A percentile compares a stretch with the other conserved stretches of the same genome.
Conservation (phyloP, 2,329 filamentous ascomycete species). For the Ophiostoma quercus region DNA sequence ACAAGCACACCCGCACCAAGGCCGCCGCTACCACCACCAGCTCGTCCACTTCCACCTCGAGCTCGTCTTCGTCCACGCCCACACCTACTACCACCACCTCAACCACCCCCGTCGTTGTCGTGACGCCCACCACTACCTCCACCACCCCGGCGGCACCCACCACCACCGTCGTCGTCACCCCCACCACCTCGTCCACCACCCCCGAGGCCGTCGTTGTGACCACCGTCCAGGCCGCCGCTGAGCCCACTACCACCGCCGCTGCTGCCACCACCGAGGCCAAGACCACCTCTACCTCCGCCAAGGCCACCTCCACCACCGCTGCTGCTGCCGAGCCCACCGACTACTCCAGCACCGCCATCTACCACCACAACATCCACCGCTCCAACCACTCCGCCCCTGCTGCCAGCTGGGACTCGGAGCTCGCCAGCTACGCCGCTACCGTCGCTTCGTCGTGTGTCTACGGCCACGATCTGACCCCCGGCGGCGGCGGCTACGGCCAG, state of each 20-base stretch:
- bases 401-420: conserved; percentile 60
- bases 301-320: not conserved
- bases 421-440: conserved; percentile 58
- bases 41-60: not conserved
- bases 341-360: conserved; percentile 43
- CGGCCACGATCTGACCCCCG: conserved; percentile 63
- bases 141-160: not conserved
- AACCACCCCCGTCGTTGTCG: not conserved
- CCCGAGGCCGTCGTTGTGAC: conserved; percentile 6
- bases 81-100: not conserved
- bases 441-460: conserved; percentile 66
- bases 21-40: conserved; percentile 18
- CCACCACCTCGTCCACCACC: conserved; percentile 17
- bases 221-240: not conserved
- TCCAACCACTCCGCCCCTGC: conserved; percentile 67
- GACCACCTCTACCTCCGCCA: conserved; percentile 14
- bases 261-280: conserved; percentile 9
- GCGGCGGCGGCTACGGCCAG: conserved; percentile 71
- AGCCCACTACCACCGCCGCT: conserved; percentile 18
- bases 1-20: conserved; percentile 18
- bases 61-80: not conserved
- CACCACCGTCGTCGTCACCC: not conserved
- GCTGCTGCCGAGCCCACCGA: conserved; percentile 27
- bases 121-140: not conserved
- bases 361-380: conserved; percentile 83